Evolutionary conservation across 163 green algal species (phyloP).

Genomic region (Chlamydomonas reinhardtii): DNA sequence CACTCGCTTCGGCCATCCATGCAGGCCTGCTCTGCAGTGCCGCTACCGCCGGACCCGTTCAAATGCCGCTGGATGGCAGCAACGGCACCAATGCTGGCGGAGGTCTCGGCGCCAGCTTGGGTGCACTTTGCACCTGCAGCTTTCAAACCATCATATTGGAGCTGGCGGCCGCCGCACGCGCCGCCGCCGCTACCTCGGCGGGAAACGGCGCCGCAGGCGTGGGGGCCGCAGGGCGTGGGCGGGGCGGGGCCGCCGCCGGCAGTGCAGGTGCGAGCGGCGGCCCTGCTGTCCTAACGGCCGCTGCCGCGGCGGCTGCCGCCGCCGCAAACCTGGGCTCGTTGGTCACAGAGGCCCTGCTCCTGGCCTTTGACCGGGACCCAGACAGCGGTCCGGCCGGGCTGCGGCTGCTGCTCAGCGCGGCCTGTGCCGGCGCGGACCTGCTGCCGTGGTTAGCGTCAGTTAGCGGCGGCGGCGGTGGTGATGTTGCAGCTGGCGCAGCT

Average conservation of each 20-base stretch:
- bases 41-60: neutral
- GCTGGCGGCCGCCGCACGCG: neutral
- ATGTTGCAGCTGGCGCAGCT: neutral
- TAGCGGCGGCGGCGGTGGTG: neutral
- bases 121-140: neutral
- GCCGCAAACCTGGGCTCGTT: neutral
- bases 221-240: no score
- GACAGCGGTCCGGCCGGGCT: neutral
- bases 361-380: slow-evolving; percentile 22
- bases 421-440: neutral
- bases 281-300: neutral
- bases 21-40: slow-evolving; percentile 23
- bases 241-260: neutral
- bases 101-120: neutral
- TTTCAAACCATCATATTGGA: neutral
- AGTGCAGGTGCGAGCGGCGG: neutral
- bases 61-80: neutral
- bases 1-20: no score
- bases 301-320: neutral
- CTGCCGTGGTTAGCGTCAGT: no score
- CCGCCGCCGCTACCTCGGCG: neutral
- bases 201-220: no score
- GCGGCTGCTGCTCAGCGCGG: neutral
- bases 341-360: slow-evolving; percentile 8
- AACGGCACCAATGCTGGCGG: neutral